Evolutionary conservation across 176 grass and related monocot species (phyloP).

Genomic region (Musa troglodytarum): DNA sequence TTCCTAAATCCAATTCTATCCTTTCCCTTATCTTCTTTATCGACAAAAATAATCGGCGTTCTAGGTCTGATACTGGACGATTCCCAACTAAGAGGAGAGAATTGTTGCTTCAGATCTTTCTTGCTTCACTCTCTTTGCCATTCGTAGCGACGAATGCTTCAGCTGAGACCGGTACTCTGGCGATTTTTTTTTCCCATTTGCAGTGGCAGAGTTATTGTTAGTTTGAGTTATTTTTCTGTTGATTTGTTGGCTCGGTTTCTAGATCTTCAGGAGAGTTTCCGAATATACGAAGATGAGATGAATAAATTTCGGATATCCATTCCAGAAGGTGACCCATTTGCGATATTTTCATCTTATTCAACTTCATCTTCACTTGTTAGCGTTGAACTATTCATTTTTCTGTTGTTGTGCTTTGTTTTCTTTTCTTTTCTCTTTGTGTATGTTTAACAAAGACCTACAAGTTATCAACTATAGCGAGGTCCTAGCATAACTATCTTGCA

Average conservation of each 20-base stretch:
- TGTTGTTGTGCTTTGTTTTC: background rate
- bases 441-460: background rate
- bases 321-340: conserved; percentile 44
- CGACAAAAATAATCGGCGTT: background rate
- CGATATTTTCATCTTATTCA: background rate
- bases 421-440: background rate
- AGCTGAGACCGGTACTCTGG: conserved; percentile 32
- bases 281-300: conserved; percentile 50
- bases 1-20: background rate
- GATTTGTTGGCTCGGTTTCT: background rate
- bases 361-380: background rate
- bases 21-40: background rate
- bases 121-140: conserved; percentile 31
- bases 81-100: conserved; percentile 38
- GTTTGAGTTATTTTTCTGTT: background rate
- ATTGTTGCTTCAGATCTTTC: conserved; percentile 35
- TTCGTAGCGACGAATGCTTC: conserved; percentile 24
- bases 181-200: background rate
- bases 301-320: conserved; percentile 65
- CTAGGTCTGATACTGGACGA: background rate
- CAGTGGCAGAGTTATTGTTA: background rate
- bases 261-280: conserved; percentile 56
- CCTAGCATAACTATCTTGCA: too few species aligned
- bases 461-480: background rate
- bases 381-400: too few species aligned